These are phyloP conservation scores for Tilletia caries DNA, from an alignment of 1,284 basidiomycete genomes.

Conservation along the genomic window DNA sequence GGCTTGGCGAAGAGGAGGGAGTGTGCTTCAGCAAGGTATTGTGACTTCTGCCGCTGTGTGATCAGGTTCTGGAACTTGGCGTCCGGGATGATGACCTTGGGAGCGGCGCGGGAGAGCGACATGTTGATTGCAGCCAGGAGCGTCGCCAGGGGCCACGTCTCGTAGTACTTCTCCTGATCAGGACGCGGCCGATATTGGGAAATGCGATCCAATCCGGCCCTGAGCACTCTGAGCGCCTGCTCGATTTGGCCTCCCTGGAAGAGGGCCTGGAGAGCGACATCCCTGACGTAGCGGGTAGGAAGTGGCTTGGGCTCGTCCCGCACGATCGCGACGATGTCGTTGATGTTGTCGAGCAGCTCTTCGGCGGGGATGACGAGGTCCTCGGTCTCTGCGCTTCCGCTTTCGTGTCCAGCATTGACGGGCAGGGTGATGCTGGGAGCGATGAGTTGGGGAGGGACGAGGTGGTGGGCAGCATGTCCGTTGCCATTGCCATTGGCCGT, in stretches of 20 bases:
- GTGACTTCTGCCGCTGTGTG: slow-evolving; percentile 29
- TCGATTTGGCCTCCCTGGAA: not conserved
- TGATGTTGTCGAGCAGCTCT: slow-evolving; percentile 3
- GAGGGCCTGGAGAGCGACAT: slow-evolving; percentile 7
- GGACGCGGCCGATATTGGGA: not conserved
- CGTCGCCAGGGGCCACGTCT: slow-evolving; percentile 33
- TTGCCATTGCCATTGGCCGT: slow-evolving; percentile 1
- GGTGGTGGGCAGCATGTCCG: not conserved
- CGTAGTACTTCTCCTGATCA: slow-evolving; percentile 12
- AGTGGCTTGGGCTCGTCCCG: slow-evolving; percentile 1
- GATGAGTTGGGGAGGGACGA: slow-evolving; percentile 1
- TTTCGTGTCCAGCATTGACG: not conserved
- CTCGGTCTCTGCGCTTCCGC: not conserved
- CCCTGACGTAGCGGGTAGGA: not conserved
- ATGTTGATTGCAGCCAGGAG: slow-evolving; percentile 39
- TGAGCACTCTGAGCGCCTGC: slow-evolving; percentile 5
- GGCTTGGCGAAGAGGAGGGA: slow-evolving; percentile 15
- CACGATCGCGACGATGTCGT: not conserved
- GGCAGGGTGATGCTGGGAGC: not conserved
- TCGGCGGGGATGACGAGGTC: slow-evolving; percentile 1
- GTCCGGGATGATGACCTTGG: slow-evolving; percentile 43
- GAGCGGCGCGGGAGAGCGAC: slow-evolving; percentile 33
- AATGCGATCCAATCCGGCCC: not conserved
- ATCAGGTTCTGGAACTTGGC: slow-evolving; percentile 40
- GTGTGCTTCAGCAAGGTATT: slow-evolving; percentile 28